These are phyloP conservation scores for Crithidia sp. DNA, from an alignment of 208 protist genomes.

Conservation along the genomic window DNA sequence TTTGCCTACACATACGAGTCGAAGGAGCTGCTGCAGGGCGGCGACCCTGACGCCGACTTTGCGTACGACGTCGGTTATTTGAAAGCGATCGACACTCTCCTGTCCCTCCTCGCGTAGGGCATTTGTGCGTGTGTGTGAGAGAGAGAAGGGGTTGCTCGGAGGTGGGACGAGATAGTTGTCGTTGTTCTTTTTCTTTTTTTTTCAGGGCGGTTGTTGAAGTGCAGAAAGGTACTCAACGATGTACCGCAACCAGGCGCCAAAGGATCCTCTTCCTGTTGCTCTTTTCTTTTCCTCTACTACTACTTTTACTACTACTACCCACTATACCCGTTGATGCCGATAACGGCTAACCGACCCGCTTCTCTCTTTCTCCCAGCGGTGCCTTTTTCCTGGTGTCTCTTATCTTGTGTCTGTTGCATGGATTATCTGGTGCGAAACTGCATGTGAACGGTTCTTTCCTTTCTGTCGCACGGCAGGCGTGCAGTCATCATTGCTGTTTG, in stretches of 20 bases:
- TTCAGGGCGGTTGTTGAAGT: background rate
- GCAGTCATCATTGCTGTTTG: constrained; percentile 10
- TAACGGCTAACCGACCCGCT: no score
- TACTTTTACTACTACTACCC: background rate
- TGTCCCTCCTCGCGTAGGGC: constrained; percentile 51
- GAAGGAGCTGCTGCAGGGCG: constrained; percentile 58
- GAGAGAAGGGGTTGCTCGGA: background rate
- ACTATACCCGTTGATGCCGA: no score
- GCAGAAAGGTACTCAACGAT: background rate
- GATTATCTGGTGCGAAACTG: no score
- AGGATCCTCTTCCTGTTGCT: background rate
- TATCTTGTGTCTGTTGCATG: no score
- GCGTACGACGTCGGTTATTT: constrained; percentile 81
- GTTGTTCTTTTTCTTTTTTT: constrained; percentile 13
- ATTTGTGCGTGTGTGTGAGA: constrained; percentile 2
- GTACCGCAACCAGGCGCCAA: background rate
- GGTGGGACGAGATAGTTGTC: background rate
- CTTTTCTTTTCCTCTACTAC: background rate
- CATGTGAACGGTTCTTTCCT: background rate
- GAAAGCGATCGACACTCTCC: constrained; percentile 74
- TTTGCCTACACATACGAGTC: constrained; percentile 90
- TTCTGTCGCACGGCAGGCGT: background rate
- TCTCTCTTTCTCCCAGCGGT: no score
- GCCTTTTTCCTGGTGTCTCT: no score
- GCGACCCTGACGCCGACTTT: constrained; percentile 63